Evolutionary conservation across 2,329 filamentous ascomycete species (phyloP), one percentile per base, ranked within the genome.

Genomic region (Cryphonectria japonica): DNA sequence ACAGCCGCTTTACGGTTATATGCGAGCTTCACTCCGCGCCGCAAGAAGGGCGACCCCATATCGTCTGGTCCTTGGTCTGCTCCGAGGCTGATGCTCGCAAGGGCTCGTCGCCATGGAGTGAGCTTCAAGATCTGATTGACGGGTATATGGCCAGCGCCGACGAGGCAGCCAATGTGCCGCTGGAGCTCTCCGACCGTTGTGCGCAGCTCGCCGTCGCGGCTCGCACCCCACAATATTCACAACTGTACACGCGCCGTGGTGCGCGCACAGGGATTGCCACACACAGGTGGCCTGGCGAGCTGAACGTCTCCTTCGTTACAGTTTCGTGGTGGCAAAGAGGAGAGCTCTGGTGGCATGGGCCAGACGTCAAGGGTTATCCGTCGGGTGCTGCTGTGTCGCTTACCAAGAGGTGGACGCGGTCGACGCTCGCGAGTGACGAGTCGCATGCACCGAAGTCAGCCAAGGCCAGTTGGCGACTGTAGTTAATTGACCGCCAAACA

Each of bases 21-120:
- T 65, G 63, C 63, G 63, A 65, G 29, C 43, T 65, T 7, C 43
- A 65, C 29, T 65, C 63, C 14, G 63, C 63, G 41, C 63, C 63
- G 43, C 63, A 65, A 19, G 63, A 52, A 16, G 41, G 43, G 1
- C 41, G 63, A 14, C 41, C 63, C 41, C 41, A 52, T 11, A 16
- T 50, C 26, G 41, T 65, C 63, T 65, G 63, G 63, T 65, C 41
- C 16, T 43, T 65, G 29, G 63, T 52, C 5, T 50, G 39, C 26
- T 65, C 63, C 26, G 63, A 52, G 26, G 41, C 43, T 13, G 63
- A 65, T 13, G 63, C 63, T 11, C 41, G 22, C 39, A 65, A 37
- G 43, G 50, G 16, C 29, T 41, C 43, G 11, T 26, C 63, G 39
- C 41, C 63, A 14, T 65, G 63, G 63, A 29, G 43, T 7, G 41